A percentile compares a stretch with the other conserved stretches of the same genome.
Evolutionary conservation across 257 asterid species (phyloP).

Genomic region (Lithospermum erythrorhizon): DNA sequence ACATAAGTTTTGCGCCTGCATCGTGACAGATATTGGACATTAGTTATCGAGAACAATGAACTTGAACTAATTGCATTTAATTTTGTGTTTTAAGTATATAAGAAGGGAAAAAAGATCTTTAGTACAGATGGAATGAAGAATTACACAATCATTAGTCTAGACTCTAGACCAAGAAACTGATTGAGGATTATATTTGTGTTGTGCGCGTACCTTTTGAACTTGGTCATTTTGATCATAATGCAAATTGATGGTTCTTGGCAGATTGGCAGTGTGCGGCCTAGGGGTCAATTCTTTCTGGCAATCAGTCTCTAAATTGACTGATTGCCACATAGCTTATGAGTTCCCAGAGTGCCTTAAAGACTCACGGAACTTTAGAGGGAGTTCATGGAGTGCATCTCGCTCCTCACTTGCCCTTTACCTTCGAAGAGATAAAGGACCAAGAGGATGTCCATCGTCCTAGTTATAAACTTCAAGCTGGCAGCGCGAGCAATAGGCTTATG

Average conservation of each 20-base stretch:
- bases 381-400: slow-evolving; percentile 60
- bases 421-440: slow-evolving; percentile 52
- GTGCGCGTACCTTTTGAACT: too few relatives aligned
- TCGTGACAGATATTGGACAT: too few relatives aligned
- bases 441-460: slow-evolving; percentile 33
- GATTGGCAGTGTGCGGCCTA: slow-evolving; percentile 10
- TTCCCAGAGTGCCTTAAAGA: slow-evolving; percentile 37
- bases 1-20: too few relatives aligned
- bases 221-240: neutral
- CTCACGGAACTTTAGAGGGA: slow-evolving; percentile 46
- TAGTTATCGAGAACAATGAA: too few relatives aligned
- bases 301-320: slow-evolving; percentile 71
- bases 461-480: slow-evolving; percentile 19
- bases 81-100: too few relatives aligned
- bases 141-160: too few relatives aligned
- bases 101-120: too few relatives aligned
- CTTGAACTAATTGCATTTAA: too few relatives aligned
- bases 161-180: too few relatives aligned
- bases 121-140: too few relatives aligned
- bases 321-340: slow-evolving; percentile 61
- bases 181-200: too few relatives aligned
- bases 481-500: slow-evolving; percentile 29
- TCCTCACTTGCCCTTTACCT: slow-evolving; percentile 57
- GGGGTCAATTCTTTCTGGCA: slow-evolving; percentile 35
- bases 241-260: slow-evolving; percentile 14